Conservation (phyloP, 257 asterid genomes). For the Anisodus acutangulus region DNA sequence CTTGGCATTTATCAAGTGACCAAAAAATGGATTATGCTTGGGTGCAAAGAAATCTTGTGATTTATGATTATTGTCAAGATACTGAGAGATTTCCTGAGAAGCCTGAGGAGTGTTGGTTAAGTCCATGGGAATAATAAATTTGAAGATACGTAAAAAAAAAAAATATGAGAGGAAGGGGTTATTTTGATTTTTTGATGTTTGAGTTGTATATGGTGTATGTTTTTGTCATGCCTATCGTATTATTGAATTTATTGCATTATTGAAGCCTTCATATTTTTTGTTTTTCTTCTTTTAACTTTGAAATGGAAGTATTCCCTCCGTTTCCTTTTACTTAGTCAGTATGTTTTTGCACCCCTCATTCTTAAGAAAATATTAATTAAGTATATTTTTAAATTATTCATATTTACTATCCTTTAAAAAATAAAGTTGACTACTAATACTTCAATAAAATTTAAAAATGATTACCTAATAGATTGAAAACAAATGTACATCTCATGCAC, state of each 20-base stretch:
- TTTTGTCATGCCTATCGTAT: not conserved
- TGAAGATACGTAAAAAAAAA: not conserved
- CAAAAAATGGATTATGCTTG: slow-evolving; percentile 80
- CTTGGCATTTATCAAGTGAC: slow-evolving; percentile 75
- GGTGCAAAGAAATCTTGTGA: slow-evolving; percentile 90
- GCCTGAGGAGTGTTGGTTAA: slow-evolving; percentile 91
- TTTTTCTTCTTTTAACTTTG: not conserved
- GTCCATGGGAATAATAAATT: slow-evolving; percentile 57
- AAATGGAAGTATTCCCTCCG: too few relatives aligned
- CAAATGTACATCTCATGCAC: too few relatives aligned
- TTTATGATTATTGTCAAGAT: slow-evolving; percentile 88
- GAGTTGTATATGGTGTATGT: slow-evolving; percentile 7
- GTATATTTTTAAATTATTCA: too few relatives aligned
- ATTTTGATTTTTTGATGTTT: not conserved
- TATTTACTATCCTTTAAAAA: too few relatives aligned
- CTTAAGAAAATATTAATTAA: too few relatives aligned
- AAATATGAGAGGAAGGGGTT: not conserved
- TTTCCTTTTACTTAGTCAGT: too few relatives aligned
- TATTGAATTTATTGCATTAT: slow-evolving; percentile 5
- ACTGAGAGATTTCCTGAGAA: slow-evolving; percentile 53
- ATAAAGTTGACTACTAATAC: too few relatives aligned
- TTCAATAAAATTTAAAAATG: too few relatives aligned
- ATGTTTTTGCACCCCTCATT: too few relatives aligned
- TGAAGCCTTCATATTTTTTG: not conserved
- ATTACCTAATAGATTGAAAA: too few relatives aligned